phyloP scores from a whole-genome alignment of 2,329 filamentous ascomycete species.

The Xylaria sp. region DNA sequence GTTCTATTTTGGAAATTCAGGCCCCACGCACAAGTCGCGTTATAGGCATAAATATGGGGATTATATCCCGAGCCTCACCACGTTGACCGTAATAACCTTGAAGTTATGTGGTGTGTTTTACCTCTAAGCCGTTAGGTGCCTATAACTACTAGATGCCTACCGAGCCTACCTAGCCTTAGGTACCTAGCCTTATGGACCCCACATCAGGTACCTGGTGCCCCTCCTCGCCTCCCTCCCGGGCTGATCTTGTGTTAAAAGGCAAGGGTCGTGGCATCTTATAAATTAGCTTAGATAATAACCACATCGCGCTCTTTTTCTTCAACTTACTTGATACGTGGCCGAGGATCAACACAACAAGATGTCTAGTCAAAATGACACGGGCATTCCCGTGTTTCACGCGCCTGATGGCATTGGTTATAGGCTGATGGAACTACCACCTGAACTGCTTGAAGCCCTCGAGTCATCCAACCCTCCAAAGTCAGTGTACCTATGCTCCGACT shows the following conservation, averaged over 20 bases:
- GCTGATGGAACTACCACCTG: slow-evolving; percentile 70
- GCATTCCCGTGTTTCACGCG: slow-evolving; percentile 62
- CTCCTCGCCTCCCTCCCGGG: slow-evolving; percentile 5
- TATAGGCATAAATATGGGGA: slow-evolving; percentile 29
- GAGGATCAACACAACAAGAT: slow-evolving; percentile 42
- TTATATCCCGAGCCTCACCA: not conserved
- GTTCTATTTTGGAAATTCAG: slow-evolving; percentile 24
- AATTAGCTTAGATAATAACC: not conserved
- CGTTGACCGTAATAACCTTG: too few relatives aligned
- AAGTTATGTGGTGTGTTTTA: not conserved
- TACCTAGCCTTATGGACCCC: not conserved
- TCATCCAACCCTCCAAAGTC: slow-evolving; percentile 64
- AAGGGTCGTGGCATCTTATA: not conserved
- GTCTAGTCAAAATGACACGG: slow-evolving; percentile 58
- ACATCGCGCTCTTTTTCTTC: not conserved
- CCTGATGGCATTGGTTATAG: slow-evolving; percentile 64
- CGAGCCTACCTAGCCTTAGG: too few relatives aligned
- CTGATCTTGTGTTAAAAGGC: not conserved
- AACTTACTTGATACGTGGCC: not conserved
- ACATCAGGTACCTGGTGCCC: not conserved
- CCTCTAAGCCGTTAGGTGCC: not conserved
- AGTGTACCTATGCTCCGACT: slow-evolving; percentile 49
- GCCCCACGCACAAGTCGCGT: slow-evolving; percentile 29
- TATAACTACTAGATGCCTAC: not conserved
- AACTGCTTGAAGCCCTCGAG: slow-evolving; percentile 66